Conservation (phyloP, 1,139 yeast species). For the Pichia norvegensis region DNA sequence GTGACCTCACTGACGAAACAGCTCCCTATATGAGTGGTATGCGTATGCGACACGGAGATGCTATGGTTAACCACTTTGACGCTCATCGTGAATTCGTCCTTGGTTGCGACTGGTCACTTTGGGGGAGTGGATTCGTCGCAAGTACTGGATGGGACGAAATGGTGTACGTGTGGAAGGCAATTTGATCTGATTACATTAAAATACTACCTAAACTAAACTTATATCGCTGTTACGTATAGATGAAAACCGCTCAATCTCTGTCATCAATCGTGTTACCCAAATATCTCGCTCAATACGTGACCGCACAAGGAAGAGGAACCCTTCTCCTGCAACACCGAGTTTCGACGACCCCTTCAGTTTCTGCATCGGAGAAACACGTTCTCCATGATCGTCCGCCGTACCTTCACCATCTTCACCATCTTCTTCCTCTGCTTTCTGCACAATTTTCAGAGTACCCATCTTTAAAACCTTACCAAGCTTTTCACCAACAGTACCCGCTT, state of each 20-base stretch:
- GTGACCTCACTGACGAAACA: conserved; percentile 52
- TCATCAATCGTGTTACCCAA: conserved; percentile 64
- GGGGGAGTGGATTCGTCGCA: conserved; percentile 98
- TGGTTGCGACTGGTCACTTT: conserved; percentile 92
- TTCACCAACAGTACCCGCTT: neutral
- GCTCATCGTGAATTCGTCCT: conserved; percentile 82
- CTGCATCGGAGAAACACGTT: neutral
- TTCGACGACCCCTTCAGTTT: conserved; percentile 37
- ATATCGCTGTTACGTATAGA: conserved; percentile 17
- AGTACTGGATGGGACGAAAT: conserved; percentile 97
- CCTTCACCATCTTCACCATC: neutral
- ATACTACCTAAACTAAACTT: neutral
- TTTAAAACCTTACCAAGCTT: neutral
- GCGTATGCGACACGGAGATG: conserved; percentile 35
- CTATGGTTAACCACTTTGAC: conserved; percentile 52
- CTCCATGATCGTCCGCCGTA: neutral
- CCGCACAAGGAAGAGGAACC: conserved; percentile 69
- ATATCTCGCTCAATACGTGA: conserved; percentile 76
- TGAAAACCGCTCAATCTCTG: conserved; percentile 55
- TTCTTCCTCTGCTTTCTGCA: neutral
- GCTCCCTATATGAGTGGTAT: conserved; percentile 38
- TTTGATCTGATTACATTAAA: too few relatives aligned
- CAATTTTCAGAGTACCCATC: neutral
- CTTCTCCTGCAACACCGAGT: conserved; percentile 61
- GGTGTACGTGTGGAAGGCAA: conserved; percentile 77